These are phyloP conservation scores for Volvox reticuliferus DNA, from an alignment of 139 green algal genomes.

Conservation along the genomic window DNA sequence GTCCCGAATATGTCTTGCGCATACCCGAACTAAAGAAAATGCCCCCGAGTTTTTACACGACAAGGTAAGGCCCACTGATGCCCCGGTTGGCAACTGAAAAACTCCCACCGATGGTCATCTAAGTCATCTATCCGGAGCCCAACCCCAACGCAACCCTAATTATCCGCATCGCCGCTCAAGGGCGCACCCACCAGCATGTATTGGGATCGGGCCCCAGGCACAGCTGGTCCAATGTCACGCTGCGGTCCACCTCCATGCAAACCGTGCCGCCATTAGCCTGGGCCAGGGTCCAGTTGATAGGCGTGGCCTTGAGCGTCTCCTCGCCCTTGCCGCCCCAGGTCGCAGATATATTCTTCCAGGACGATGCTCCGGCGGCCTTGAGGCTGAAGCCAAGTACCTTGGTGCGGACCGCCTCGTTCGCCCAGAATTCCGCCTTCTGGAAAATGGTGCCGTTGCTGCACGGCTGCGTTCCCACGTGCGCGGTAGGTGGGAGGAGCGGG, in stretches of 20 bases:
- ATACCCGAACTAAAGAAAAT: no score
- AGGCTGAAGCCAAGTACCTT: not conserved
- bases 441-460: not conserved
- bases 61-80: not conserved
- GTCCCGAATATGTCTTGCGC: no score
- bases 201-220: not conserved
- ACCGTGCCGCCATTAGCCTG: not conserved
- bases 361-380: not conserved
- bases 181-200: not conserved
- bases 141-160: not conserved
- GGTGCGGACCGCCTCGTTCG: not conserved
- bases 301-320: conserved; percentile 24
- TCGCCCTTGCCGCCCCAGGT: not conserved
- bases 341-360: not conserved
- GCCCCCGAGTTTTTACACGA: not conserved
- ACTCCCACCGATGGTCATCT: no score
- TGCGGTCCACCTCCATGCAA: not conserved
- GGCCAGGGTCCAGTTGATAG: conserved; percentile 15
- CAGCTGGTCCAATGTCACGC: not conserved
- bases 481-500: not conserved
- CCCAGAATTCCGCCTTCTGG: conserved; percentile 30
- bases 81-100: not conserved
- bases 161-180: not conserved
- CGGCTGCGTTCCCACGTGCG: not conserved
- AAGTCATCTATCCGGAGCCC: not conserved